Percentiles rank a stretch among this genome's conserved stretches.
Conservation (phyloP, 2,329 filamentous ascomycete genomes). For the Fusarium sp. region DNA sequence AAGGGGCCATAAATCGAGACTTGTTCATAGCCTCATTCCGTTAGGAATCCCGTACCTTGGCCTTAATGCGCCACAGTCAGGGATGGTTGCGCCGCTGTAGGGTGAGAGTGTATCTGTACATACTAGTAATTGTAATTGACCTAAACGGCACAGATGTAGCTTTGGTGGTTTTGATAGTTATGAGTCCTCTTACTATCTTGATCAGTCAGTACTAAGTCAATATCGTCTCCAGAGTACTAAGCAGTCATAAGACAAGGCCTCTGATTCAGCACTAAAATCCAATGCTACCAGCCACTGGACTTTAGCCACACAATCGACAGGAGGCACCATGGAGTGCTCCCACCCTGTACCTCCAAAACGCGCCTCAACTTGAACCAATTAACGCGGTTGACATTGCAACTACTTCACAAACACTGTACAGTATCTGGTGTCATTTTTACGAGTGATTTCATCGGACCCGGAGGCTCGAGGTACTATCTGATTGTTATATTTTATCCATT, state of each 20-base stretch:
- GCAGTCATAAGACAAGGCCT: background rate
- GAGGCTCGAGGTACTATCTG: background rate
- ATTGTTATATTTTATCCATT: too few species aligned
- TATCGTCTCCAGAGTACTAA: background rate
- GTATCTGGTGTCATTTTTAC: conserved; percentile 2
- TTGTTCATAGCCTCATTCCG: conserved; percentile 2
- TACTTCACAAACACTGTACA: conserved; percentile 16
- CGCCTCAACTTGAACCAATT: conserved; percentile 27
- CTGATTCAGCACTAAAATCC: background rate
- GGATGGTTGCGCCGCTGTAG: conserved; percentile 14
- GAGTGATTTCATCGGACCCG: background rate
- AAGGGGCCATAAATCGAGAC: conserved; percentile 4
- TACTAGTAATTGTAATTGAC: background rate
- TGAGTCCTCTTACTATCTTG: background rate
- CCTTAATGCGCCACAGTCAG: conserved; percentile 29
- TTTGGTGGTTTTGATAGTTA: background rate
- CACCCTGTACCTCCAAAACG: conserved; percentile 14
- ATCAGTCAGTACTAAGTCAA: background rate
- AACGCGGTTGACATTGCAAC: conserved; percentile 26
- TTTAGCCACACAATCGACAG: conserved; percentile 20
- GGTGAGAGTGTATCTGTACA: background rate
- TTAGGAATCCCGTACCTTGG: background rate
- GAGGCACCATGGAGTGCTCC: background rate
- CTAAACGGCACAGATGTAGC: background rate
- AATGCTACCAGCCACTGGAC: background rate